Conservation (phyloP, 768 basidiomycete species). For the Psilocybe azurescens region DNA sequence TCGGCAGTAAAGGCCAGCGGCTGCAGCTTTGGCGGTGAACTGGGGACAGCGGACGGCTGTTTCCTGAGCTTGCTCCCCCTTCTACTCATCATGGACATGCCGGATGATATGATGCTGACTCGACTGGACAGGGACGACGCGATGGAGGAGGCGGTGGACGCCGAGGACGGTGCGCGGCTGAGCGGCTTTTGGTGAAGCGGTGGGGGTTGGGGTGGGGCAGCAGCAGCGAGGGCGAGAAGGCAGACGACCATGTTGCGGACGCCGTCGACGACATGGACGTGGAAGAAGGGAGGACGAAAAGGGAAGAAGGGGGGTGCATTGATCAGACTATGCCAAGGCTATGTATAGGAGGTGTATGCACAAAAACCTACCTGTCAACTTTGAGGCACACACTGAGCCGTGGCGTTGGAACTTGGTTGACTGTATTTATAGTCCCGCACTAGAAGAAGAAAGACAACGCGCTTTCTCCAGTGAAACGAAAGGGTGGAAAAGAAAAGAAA, state of each 20-base stretch:
- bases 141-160: constrained; percentile 2
- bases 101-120: background rate
- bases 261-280: background rate
- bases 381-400: background rate
- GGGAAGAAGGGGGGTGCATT: background rate
- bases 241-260: constrained; percentile 10
- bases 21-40: constrained; percentile 17
- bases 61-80: background rate
- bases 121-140: background rate
- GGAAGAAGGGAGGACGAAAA: constrained; percentile 2
- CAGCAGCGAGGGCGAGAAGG: background rate
- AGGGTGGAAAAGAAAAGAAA: too few relatives aligned
- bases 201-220: constrained; percentile 11
- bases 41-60: background rate
- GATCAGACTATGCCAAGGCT: background rate
- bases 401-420: too few relatives aligned
- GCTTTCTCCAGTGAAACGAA: too few relatives aligned
- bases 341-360: background rate
- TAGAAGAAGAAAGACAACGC: too few relatives aligned
- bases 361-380: constrained; percentile 1
- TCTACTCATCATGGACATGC: constrained; percentile 4
- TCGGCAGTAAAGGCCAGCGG: constrained; percentile 16
- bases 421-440: too few relatives aligned
- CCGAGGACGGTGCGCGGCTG: background rate
- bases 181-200: constrained; percentile 1